Base-by-base conservation (phyloP, 176 grass and related monocot species). In the Bothriochloa decipiens region DNA sequence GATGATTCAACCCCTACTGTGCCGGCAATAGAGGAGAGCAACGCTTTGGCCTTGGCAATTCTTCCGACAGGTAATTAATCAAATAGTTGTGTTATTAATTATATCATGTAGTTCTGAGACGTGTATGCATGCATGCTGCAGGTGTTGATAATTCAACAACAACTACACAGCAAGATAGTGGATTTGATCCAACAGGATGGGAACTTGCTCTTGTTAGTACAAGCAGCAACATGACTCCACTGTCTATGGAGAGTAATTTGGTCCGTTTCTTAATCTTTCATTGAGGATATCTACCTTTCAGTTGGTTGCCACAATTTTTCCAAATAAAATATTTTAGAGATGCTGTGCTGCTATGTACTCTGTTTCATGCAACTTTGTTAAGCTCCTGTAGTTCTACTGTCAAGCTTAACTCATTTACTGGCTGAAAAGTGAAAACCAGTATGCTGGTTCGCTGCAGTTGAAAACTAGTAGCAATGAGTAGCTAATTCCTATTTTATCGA, bases 141-240 rank as follows among this genome's bases (percentile, higher is more conserved):
- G 90, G 78, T 84, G 82, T 29, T 84, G 80, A 88, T 71, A 75
- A 67, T 71, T 62, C 82, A 74, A 81, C 86, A 43, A 87, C 77
- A 76, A 85, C 74, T 45, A 82, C 76, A 46, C 22, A 71, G 55
- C 91, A 94, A 84, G 91, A 95, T 75, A 83, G 75, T 75, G 93
- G 83, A 87, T 98, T 96, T 87, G 96, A 98, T 76, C 96, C 96
- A 87, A 91, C 96, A 47, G 96, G 93, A 87, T 98, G 96, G 96
- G 96, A 98, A 82, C 96, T 98, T 81, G 91, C 96, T 49, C 93
- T 98, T 88, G 96, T 98, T 86, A 62, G 89, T 80, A 83, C 93
- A 8, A 94, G 89, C 43, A 92, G 87, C 36, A 89, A 81, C 53
- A 84, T 81, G 18, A 88, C 76, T 85, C 66, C 93, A 84, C 18